phyloP scores from a whole-genome alignment of 345 rosid genomes.

The Excoecaria agallocha region DNA sequence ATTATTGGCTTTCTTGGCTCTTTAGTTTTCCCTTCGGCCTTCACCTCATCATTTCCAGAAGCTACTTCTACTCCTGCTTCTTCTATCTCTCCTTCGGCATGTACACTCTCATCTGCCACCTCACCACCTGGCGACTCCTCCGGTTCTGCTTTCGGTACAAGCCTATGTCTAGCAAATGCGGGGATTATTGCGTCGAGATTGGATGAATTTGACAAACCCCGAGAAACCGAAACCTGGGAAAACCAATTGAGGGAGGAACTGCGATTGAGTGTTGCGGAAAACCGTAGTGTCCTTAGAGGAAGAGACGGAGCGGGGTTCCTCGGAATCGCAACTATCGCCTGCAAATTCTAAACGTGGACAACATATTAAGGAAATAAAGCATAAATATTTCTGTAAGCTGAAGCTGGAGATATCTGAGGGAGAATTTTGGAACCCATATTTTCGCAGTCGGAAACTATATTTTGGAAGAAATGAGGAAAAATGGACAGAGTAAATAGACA shows the following conservation, averaged over 20 bases:
- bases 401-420: conserved; percentile 46
- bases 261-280: conserved; percentile 39
- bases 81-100: conserved; percentile 25
- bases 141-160: conserved; percentile 57
- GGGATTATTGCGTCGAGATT: conserved; percentile 28
- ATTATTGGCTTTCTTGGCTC: conserved; percentile 47
- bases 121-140: conserved; percentile 38
- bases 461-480: not conserved
- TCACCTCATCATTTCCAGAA: conserved; percentile 14
- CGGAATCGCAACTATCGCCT: conserved; percentile 57
- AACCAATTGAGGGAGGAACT: conserved; percentile 23
- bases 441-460: too few species aligned
- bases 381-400: not conserved
- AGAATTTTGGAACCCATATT: conserved; percentile 59
- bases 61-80: conserved; percentile 27
- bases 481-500: not conserved
- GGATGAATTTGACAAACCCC: conserved; percentile 22
- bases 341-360: not conserved
- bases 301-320: conserved; percentile 30
- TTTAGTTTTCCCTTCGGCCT: conserved; percentile 31
- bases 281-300: conserved; percentile 40
- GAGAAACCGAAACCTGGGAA: conserved; percentile 26
- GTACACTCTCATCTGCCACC: conserved; percentile 35
- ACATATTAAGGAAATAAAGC: not conserved
- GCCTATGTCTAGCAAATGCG: conserved; percentile 35